Conservation (phyloP, 2,329 filamentous ascomycete genomes). For the Clathrospora elynae region DNA sequence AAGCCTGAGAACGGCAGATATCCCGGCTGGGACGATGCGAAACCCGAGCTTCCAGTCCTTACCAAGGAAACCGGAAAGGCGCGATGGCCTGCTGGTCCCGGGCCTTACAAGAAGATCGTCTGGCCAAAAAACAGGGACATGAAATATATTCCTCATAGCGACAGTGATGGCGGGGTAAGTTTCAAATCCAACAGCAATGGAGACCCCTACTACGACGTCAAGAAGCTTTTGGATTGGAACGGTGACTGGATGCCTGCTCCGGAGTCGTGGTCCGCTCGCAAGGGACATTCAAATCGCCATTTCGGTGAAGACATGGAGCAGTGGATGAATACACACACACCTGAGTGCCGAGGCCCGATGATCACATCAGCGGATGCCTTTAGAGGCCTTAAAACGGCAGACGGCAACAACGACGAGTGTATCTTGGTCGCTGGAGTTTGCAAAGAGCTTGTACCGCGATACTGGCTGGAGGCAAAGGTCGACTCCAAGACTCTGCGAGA, state of each 20-base stretch:
- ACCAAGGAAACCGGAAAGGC: conserved; percentile 18
- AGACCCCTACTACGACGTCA: conserved; percentile 43
- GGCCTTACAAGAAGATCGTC: conserved; percentile 12
- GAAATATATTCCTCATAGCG: conserved; percentile 22
- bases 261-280: conserved; percentile 54
- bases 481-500: conserved; percentile 29
- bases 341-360: conserved; percentile 14
- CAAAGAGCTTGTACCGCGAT: conserved; percentile 37
- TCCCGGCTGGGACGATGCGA: conserved; percentile 19
- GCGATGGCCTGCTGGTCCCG: conserved; percentile 16
- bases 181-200: conserved; percentile 37
- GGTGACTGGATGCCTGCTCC: conserved; percentile 55
- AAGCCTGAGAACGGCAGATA: not conserved
- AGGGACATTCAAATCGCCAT: conserved; percentile 34
- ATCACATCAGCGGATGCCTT: conserved; percentile 10
- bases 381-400: not conserved
- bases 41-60: conserved; percentile 1
- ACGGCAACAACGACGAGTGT: conserved; percentile 6
- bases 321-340: conserved; percentile 36
- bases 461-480: conserved; percentile 36
- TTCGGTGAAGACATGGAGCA: conserved; percentile 40
- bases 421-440: not conserved
- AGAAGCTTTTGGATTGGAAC: conserved; percentile 52
- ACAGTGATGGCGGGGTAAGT: conserved; percentile 31
- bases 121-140: conserved; percentile 43